phyloP scores from a whole-genome alignment of 2,329 filamentous ascomycete genomes.

The Exophiala bonariae region DNA sequence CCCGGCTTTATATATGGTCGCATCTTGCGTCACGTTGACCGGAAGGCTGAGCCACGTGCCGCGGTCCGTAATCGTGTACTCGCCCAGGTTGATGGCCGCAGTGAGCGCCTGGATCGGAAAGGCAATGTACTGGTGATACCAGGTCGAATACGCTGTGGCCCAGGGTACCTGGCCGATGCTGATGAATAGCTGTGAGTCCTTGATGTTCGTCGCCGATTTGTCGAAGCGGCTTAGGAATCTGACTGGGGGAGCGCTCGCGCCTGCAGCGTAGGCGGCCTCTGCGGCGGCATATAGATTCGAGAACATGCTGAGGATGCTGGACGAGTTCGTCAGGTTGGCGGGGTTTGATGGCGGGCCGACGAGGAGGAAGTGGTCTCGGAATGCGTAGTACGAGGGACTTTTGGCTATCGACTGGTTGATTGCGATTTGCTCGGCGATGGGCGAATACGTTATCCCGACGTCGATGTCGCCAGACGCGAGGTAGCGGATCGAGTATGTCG shows the following conservation, averaged over 20 bases:
- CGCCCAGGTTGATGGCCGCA: slow-evolving; percentile 41
- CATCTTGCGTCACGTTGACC: slow-evolving; percentile 27
- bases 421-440: slow-evolving; percentile 45
- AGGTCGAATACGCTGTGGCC: slow-evolving; percentile 9
- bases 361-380: slow-evolving; percentile 50
- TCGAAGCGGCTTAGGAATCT: slow-evolving; percentile 46
- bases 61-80: slow-evolving; percentile 50
- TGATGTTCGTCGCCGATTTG: slow-evolving; percentile 52
- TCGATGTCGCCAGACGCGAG: slow-evolving; percentile 42
- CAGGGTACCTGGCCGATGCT: slow-evolving; percentile 41
- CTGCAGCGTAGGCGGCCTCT: slow-evolving; percentile 33
- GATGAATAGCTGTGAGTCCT: slow-evolving; percentile 47
- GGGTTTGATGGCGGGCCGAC: slow-evolving; percentile 32
- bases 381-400: slow-evolving; percentile 41
- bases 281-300: slow-evolving; percentile 28
- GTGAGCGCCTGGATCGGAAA: slow-evolving; percentile 49
- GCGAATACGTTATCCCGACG: slow-evolving; percentile 49
- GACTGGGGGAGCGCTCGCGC: slow-evolving; percentile 33
- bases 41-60: slow-evolving; percentile 46
- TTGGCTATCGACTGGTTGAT: slow-evolving; percentile 41
- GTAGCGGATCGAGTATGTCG: slow-evolving; percentile 47
- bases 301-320: slow-evolving; percentile 6
- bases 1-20: slow-evolving; percentile 27
- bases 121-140: slow-evolving; percentile 37
- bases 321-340: slow-evolving; percentile 4